These are phyloP conservation scores for Houttuynia cordata DNA, from an alignment of 164 flowering plant species.

Conservation along the genomic window DNA sequence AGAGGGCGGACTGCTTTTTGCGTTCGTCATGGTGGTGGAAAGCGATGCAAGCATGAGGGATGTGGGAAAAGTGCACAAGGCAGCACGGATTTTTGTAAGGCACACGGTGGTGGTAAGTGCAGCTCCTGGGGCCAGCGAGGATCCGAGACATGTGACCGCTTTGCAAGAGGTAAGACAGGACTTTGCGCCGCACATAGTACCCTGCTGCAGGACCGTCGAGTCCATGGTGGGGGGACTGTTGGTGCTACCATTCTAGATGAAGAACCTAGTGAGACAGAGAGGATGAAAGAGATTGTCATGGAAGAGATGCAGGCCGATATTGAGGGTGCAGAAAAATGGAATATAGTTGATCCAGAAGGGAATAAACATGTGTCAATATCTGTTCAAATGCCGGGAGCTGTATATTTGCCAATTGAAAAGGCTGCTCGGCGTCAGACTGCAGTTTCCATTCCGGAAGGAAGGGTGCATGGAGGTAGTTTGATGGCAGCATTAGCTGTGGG, in stretches of 20 bases:
- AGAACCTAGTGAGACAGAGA: constrained; percentile 15
- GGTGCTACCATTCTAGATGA: constrained; percentile 31
- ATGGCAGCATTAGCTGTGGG: constrained; percentile 30
- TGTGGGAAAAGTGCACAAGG: constrained; percentile 94
- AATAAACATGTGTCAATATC: not conserved
- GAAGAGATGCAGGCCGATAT: constrained; percentile 39
- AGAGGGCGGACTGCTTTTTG: constrained; percentile 80
- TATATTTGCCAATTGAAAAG: not conserved
- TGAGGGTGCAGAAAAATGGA: constrained; percentile 14
- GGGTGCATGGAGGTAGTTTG: constrained; percentile 43
- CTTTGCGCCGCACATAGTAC: constrained; percentile 75
- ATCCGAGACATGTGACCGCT: constrained; percentile 60
- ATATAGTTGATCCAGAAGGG: constrained; percentile 2
- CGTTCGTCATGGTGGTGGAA: constrained; percentile 96
- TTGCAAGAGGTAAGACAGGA: constrained; percentile 81
- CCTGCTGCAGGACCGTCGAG: constrained; percentile 65
- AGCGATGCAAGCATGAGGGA: constrained; percentile 67
- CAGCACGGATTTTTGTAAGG: constrained; percentile 86
- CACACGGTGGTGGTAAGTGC: constrained; percentile 91
- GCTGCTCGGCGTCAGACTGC: not conserved
- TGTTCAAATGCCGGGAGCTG: not conserved
- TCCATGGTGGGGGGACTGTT: constrained; percentile 84
- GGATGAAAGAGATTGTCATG: constrained; percentile 18
- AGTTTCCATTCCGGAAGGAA: constrained; percentile 37
- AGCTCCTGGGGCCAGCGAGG: constrained; percentile 82